Percentiles rank a stretch among this genome's conserved stretches.
phyloP scores from a whole-genome alignment of 495 filamentous ascomycete species.

The Margaritispora aquatica region DNA sequence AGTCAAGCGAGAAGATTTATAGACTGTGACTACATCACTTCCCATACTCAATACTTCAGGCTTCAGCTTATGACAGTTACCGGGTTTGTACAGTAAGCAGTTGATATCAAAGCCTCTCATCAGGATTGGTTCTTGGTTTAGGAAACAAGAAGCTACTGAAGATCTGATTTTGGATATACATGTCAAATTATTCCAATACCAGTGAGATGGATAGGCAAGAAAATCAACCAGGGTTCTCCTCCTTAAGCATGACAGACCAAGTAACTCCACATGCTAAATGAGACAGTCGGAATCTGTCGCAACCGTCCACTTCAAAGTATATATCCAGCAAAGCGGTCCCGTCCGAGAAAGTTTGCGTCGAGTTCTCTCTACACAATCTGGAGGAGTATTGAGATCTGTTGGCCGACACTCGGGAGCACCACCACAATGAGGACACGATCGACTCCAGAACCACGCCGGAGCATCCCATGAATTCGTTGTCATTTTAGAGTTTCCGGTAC shows the following conservation, averaged over 20 bases:
- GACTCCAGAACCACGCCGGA: slow-evolving; percentile 8
- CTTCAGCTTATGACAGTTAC: too few species aligned
- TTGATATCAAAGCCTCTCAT: too few species aligned
- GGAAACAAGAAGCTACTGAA: too few species aligned
- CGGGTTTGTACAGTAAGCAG: too few species aligned
- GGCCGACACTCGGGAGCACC: neutral
- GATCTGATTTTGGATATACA: too few species aligned
- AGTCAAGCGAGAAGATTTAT: neutral
- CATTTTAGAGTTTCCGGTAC: neutral
- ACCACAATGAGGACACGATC: slow-evolving; percentile 6
- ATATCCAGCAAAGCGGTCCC: slow-evolving; percentile 9
- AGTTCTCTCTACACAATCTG: neutral
- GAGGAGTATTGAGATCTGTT: neutral
- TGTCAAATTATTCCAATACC: too few species aligned
- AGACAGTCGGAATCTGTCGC: neutral
- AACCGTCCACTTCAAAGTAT: neutral
- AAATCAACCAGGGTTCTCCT: too few species aligned
- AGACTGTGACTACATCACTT: too few species aligned
- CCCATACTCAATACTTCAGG: too few species aligned
- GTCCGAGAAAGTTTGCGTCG: neutral
- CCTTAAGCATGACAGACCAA: too few species aligned
- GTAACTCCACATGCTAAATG: neutral
- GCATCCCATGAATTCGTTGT: slow-evolving; percentile 4
- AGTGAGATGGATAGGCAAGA: too few species aligned
- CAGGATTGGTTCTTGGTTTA: too few species aligned